A percentile compares a stretch with the other conserved stretches of the same genome.
phyloP scores from a whole-genome alignment of 805 yeast species.

The Komagataella pastoris region DNA sequence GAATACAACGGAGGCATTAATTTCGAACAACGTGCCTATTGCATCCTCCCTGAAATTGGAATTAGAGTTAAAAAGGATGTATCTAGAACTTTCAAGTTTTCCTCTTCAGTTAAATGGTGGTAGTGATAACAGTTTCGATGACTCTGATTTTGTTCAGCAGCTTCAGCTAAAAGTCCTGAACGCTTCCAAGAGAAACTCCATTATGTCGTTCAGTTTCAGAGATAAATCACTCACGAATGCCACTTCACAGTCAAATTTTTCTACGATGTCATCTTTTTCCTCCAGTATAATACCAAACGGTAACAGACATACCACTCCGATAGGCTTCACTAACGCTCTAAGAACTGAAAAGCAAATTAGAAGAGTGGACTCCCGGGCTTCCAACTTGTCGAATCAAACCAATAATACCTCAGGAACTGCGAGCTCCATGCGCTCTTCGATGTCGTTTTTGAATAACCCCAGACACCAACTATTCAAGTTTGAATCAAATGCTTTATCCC shows the following conservation, averaged over 20 bases:
- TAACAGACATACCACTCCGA: background rate
- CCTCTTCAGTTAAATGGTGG: constrained; percentile 14
- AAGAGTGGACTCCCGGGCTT: constrained; percentile 8
- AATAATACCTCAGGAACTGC: background rate
- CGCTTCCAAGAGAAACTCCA: background rate
- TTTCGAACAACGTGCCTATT: constrained; percentile 13
- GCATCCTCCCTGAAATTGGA: constrained; percentile 18
- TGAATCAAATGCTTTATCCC: background rate
- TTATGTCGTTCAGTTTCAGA: background rate
- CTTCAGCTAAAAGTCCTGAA: background rate
- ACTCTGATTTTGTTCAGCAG: constrained; percentile 1
- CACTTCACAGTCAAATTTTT: background rate
- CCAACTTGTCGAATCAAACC: constrained; percentile 2
- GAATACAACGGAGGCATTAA: constrained; percentile 36
- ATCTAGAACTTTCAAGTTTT: constrained; percentile 24
- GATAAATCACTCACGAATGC: background rate
- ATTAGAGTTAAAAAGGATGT: constrained; percentile 23
- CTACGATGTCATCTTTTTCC: background rate
- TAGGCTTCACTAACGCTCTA: constrained; percentile 15
- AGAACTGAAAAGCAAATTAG: constrained; percentile 11
- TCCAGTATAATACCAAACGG: background rate
- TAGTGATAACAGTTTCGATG: background rate
- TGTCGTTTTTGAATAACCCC: background rate
- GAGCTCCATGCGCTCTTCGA: background rate
- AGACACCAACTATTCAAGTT: background rate